Evolutionary conservation across 176 grass and related monocot genomes (phyloP), one percentile per base, ranked within the genome.

Genomic region (Eragrostis curvula): DNA sequence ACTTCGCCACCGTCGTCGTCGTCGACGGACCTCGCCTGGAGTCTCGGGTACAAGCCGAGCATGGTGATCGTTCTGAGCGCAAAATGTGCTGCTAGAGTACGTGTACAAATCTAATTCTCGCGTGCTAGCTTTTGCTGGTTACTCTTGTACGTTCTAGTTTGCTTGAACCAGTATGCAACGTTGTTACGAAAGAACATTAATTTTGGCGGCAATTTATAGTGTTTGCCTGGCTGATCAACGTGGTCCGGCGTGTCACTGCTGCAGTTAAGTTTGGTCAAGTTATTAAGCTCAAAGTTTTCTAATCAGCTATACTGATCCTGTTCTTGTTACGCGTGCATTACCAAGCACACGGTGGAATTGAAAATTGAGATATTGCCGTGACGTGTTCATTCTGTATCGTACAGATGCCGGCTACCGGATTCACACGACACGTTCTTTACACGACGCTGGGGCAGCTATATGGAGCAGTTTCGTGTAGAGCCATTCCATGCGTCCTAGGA

Each of bases 11-110:
- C 27, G 18, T 11, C 21, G 25, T 5, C 42, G 20, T 8, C n/a
- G 40, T 3, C 20, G 61, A 1, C 6, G 79, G 49, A 43, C 46
- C 49, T 66, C 56, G 46, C 40, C 43, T 73, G 23, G 14, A 30
- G 9, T 64, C 76, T 69, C 51, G 80, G 86, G 80, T 86, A 84
- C 53, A 47, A 2, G 40, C 46, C 72, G 20, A 79, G 74, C 86
- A 83, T 88, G 53, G 80, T n/a, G 62, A 56, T 50, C n/a, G n/a
- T n/a, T n/a, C n/a, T n/a, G n/a, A n/a, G n/a, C n/a, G n/a, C n/a
- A n/a, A n/a, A n/a, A n/a, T n/a, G n/a, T n/a, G n/a, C n/a, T n/a
- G n/a, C n/a, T n/a, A n/a, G n/a, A n/a, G n/a, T 1, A 27, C 2
- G 0, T 16, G 57, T 47, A 7, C 16, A 10, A 48, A 48, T 42